These are phyloP conservation scores for Dothideomycetes sp. DNA, from an alignment of 2,329 filamentous ascomycete genomes.

Conservation along the genomic window DNA sequence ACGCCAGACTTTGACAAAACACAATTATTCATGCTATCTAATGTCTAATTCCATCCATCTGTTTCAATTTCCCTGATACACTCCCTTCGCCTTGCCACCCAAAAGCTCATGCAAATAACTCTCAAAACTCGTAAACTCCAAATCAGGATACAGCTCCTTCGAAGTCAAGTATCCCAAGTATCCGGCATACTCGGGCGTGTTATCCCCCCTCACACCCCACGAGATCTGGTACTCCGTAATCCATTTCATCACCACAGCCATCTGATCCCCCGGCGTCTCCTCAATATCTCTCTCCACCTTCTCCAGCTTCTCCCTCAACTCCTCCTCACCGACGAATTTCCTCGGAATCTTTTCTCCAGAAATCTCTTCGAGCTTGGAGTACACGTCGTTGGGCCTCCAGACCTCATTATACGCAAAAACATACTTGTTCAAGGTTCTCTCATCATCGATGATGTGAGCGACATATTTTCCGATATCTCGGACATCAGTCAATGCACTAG, in stretches of 20 bases:
- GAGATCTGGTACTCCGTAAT: constrained; percentile 39
- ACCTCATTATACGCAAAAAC: constrained; percentile 43
- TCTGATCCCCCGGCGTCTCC: constrained; percentile 29
- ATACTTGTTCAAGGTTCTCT: constrained; percentile 44
- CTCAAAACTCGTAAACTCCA: no score
- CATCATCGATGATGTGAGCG: constrained; percentile 43
- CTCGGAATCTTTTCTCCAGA: constrained; percentile 38
- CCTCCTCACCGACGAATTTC: constrained; percentile 27
- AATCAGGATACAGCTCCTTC: no score
- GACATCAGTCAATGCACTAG: constrained; percentile 39
- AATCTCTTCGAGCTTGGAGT: constrained; percentile 37
- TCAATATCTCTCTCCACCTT: constrained; percentile 28
- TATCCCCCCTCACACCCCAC: constrained; percentile 42
- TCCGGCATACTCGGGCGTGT: constrained; percentile 43
- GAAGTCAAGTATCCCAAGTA: no score
- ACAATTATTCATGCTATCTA: no score
- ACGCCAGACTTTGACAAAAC: no score
- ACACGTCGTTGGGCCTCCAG: constrained; percentile 39
- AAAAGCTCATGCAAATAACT: no score
- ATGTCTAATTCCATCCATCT: no score
- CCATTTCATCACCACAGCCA: no score
- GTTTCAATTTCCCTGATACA: no score
- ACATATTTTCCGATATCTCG: constrained; percentile 47
- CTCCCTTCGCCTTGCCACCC: no score
- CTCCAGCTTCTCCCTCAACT: constrained; percentile 27